These are phyloP conservation scores for Stagonosporopsis chrysanthemi DNA, from an alignment of 2,329 filamentous ascomycete genomes.

Conservation along the genomic window DNA sequence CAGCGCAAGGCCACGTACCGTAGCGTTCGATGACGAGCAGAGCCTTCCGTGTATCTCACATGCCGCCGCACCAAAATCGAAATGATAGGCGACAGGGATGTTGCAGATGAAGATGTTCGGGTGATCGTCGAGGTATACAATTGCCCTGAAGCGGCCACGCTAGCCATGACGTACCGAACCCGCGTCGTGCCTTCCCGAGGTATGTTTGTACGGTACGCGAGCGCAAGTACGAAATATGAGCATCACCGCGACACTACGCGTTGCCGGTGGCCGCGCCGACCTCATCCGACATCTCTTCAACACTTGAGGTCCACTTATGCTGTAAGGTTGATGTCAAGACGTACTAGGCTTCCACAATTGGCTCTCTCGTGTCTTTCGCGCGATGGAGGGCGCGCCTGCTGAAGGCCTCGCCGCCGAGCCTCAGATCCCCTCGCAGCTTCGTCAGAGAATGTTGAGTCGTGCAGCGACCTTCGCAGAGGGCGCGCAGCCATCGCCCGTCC, in stretches of 20 bases:
- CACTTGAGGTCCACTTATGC: constrained; percentile 1
- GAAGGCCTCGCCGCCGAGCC: constrained; percentile 29
- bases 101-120: constrained; percentile 11
- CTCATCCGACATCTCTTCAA: background rate
- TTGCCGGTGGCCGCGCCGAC: constrained; percentile 15
- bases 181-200: constrained; percentile 11
- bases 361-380: constrained; percentile 14
- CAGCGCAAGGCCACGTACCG: background rate
- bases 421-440: constrained; percentile 40
- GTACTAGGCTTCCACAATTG: constrained; percentile 14
- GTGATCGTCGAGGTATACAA: constrained; percentile 5
- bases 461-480: constrained; percentile 47
- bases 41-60: background rate
- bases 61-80: background rate
- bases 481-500: constrained; percentile 27
- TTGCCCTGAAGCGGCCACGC: constrained; percentile 1
- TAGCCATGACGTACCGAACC: constrained; percentile 20
- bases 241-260: constrained; percentile 13
- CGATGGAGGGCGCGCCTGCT: constrained; percentile 34
- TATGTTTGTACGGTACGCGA: constrained; percentile 12
- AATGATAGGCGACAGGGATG: background rate
- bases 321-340: constrained; percentile 19
- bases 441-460: constrained; percentile 47
- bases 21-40: background rate
- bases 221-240: constrained; percentile 9